A percentile compares a stretch with the other conserved stretches of the same genome.
Evolutionary conservation across 106 monocot species (phyloP).

Genomic region (Acorus gramineus): DNA sequence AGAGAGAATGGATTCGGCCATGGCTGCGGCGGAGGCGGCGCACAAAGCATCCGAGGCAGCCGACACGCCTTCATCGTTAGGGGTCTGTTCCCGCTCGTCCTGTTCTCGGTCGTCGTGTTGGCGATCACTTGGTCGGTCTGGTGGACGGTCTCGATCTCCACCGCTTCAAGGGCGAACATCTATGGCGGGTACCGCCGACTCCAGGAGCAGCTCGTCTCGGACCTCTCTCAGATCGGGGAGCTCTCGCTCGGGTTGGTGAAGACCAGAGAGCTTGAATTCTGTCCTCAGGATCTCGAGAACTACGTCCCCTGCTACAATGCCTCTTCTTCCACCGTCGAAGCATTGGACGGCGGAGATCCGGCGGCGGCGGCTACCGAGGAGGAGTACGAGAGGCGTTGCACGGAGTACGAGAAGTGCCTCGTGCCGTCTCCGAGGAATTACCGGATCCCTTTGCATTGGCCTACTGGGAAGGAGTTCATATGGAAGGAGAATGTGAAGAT

Average conservation of each 20-base stretch:
- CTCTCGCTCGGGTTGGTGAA: constrained; percentile 42
- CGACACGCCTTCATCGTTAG: constrained; percentile 15
- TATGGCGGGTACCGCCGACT: constrained; percentile 45
- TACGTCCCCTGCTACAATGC: constrained; percentile 74
- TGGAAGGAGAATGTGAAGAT: constrained; percentile 98
- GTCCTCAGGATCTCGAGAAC: constrained; percentile 56
- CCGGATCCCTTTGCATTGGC: constrained; percentile 77
- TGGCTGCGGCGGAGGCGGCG: constrained; percentile 10
- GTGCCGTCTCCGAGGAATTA: constrained; percentile 58
- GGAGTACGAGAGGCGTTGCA: constrained; percentile 18
- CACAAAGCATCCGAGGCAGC: not conserved
- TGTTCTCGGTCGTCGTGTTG: constrained; percentile 24
- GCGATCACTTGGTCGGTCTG: constrained; percentile 53
- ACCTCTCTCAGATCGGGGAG: constrained; percentile 49
- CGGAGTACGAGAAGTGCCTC: constrained; percentile 27
- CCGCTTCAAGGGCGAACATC: constrained; percentile 19
- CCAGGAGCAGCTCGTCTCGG: constrained; percentile 61
- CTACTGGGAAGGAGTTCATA: constrained; percentile 78
- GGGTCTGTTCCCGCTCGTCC: constrained; percentile 34
- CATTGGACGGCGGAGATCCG: constrained; percentile 16
- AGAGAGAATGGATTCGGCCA: constrained; percentile 28
- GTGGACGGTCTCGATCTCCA: constrained; percentile 58
- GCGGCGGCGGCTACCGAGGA: constrained; percentile 30
- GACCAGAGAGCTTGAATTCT: constrained; percentile 58
- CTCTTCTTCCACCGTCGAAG: constrained; percentile 10